Conservation (phyloP, 2,329 filamentous ascomycete genomes). For the Neonectria hederae region DNA sequence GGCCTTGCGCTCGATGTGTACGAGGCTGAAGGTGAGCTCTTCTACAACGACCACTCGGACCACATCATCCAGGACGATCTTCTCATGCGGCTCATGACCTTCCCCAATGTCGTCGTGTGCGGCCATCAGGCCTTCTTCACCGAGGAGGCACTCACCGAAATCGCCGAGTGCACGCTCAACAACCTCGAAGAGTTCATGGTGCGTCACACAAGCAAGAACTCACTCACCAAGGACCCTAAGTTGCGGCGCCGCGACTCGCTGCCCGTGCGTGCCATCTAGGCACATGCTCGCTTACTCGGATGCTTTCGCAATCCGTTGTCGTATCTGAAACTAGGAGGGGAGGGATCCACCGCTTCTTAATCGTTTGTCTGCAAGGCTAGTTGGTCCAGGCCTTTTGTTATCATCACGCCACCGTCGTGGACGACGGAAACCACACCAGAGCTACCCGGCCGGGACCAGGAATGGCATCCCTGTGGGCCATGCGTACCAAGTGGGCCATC, state of each 20-base stretch:
- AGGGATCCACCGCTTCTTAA: constrained; percentile 10
- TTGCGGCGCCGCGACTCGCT: constrained; percentile 41
- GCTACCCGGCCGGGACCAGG: constrained; percentile 14
- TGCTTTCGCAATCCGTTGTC: constrained; percentile 13
- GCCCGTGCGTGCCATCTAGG: constrained; percentile 46
- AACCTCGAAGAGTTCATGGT: constrained; percentile 62
- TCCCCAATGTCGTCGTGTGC: constrained; percentile 73
- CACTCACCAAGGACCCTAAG: constrained; percentile 44
- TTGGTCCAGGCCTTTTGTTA: constrained; percentile 3
- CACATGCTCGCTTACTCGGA: neutral
- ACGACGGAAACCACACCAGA: constrained; percentile 6
- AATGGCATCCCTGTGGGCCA: constrained; percentile 27
- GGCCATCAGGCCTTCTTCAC: constrained; percentile 78
- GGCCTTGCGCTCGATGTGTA: constrained; percentile 75
- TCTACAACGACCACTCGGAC: constrained; percentile 72
- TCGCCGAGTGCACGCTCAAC: constrained; percentile 66
- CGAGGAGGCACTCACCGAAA: constrained; percentile 70
- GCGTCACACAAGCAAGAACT: constrained; percentile 45
- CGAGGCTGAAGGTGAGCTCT: constrained; percentile 70
- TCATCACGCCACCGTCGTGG: constrained; percentile 19
- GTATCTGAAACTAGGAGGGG: constrained; percentile 10
- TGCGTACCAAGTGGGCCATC: constrained; percentile 34
- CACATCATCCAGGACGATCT: constrained; percentile 74
- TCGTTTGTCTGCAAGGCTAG: neutral
- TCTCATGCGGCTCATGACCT: constrained; percentile 72